Percentiles rank a stretch among this genome's conserved stretches.
Evolutionary conservation across 768 basidiomycete genomes (phyloP).

Genomic region (Tricholoma hemisulphureum): DNA sequence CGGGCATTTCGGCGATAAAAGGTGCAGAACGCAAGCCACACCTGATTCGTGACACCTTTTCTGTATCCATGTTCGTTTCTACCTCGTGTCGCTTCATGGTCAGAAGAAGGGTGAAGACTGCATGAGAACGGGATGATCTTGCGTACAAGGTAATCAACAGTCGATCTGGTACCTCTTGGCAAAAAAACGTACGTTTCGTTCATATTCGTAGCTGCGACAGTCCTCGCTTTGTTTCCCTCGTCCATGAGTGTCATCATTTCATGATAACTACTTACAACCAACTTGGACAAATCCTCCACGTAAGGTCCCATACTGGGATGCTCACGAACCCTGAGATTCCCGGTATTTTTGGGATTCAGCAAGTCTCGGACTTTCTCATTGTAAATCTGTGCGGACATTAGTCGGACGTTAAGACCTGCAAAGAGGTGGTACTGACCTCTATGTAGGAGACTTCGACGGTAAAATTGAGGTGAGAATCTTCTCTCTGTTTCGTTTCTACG

Average conservation of each 20-base stretch:
- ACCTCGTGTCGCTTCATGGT: slow-evolving; percentile 89
- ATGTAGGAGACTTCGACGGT: slow-evolving; percentile 99
- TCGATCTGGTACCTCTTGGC: slow-evolving; percentile 2
- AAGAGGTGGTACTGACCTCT: slow-evolving; percentile 51
- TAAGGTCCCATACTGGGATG: slow-evolving; percentile 97
- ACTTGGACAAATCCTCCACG: slow-evolving; percentile 94
- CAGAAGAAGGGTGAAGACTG: slow-evolving; percentile 93
- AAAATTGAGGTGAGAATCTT: slow-evolving; percentile 71
- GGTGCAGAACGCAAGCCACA: slow-evolving; percentile 29
- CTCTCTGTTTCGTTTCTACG: slow-evolving; percentile 60
- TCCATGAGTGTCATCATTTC: slow-evolving; percentile 99
- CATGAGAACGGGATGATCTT: slow-evolving; percentile 95
- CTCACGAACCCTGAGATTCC: slow-evolving; percentile 94
- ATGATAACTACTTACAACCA: slow-evolving; percentile 85
- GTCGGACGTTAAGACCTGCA: background rate
- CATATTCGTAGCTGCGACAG: slow-evolving; percentile 99
- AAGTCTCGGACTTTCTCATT: slow-evolving; percentile 98
- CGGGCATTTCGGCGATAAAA: slow-evolving; percentile 4
- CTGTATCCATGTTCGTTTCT: slow-evolving; percentile 85
- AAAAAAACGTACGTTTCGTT: slow-evolving; percentile 75
- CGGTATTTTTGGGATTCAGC: slow-evolving; percentile 94
- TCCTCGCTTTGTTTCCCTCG: slow-evolving; percentile 98
- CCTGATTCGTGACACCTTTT: slow-evolving; percentile 99
- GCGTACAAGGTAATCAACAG: slow-evolving; percentile 3
- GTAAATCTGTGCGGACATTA: slow-evolving; percentile 63